A percentile compares a stretch with the other conserved stretches of the same genome.
phyloP scores from a whole-genome alignment of 2,329 filamentous ascomycete species.

The Triangularia verruculosa region DNA sequence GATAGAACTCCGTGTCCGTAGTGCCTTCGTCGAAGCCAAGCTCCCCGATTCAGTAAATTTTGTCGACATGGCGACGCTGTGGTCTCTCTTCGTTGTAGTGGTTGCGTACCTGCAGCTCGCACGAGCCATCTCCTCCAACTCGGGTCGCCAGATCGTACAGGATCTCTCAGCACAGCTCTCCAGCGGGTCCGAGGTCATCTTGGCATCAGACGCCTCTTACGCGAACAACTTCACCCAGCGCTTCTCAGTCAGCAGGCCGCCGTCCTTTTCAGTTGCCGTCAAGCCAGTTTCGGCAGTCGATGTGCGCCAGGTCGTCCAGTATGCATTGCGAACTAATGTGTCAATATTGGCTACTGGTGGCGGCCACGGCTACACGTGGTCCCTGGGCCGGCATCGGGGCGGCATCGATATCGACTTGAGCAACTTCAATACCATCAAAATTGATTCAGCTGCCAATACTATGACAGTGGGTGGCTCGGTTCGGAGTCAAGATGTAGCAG shows the following conservation, averaged over 20 bases:
- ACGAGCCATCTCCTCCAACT: neutral
- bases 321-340: slow-evolving; percentile 4
- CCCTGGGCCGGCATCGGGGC: neutral
- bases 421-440: slow-evolving; percentile 9
- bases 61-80: neutral
- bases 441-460: slow-evolving; percentile 8
- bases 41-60: too few species aligned
- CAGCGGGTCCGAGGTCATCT: neutral
- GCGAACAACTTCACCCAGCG: neutral
- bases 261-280: slow-evolving; percentile 4
- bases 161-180: slow-evolving; percentile 5
- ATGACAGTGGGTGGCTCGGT: slow-evolving; percentile 15
- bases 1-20: too few species aligned
- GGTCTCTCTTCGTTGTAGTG: neutral
- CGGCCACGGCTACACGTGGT: slow-evolving; percentile 12
- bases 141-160: neutral
- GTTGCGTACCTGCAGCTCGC: slow-evolving; percentile 4
- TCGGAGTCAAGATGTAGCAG: neutral
- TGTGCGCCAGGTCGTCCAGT: slow-evolving; percentile 3
- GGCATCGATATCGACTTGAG: slow-evolving; percentile 15
- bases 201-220: slow-evolving; percentile 4
- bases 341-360: slow-evolving; percentile 19
- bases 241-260: neutral
- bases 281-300: slow-evolving; percentile 1
- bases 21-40: too few species aligned